phyloP scores from a whole-genome alignment of 768 basidiomycete genomes.

The Termitomyces sp. region DNA sequence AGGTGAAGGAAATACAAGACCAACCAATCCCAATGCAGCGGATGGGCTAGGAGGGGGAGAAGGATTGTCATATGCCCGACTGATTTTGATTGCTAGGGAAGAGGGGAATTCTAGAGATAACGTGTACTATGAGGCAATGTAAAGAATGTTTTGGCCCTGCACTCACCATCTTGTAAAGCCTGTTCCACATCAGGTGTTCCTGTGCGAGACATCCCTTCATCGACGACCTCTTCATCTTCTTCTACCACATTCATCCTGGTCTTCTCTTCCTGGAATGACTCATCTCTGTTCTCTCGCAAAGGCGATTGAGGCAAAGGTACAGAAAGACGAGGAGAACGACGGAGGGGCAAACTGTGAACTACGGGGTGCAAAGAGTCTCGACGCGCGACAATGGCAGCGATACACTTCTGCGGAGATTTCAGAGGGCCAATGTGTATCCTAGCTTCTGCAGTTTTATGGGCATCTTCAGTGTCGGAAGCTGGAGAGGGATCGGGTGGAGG shows the following conservation, averaged over 20 bases:
- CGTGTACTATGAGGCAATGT: slow-evolving; percentile 9
- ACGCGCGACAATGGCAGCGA: slow-evolving; percentile 30
- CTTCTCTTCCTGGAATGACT: slow-evolving; percentile 1
- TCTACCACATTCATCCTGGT: slow-evolving; percentile 21
- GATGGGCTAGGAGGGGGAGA: slow-evolving; percentile 48
- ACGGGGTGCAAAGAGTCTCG: slow-evolving; percentile 23
- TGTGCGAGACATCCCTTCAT: slow-evolving; percentile 28
- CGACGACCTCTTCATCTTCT: slow-evolving; percentile 29
- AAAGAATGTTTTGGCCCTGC: slow-evolving; percentile 5
- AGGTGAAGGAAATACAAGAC: slow-evolving; percentile 6
- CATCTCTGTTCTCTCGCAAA: slow-evolving; percentile 2
- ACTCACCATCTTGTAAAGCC: slow-evolving; percentile 44
- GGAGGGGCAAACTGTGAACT: slow-evolving; percentile 27
- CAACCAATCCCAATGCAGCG: background rate
- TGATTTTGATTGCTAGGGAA: slow-evolving; percentile 59
- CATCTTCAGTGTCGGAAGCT: slow-evolving; percentile 39
- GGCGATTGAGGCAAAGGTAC: slow-evolving; percentile 30
- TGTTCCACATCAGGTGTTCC: slow-evolving; percentile 49
- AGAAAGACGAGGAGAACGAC: slow-evolving; percentile 52
- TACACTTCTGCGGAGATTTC: slow-evolving; percentile 51
- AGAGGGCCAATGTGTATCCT: slow-evolving; percentile 50
- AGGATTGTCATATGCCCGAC: slow-evolving; percentile 72
- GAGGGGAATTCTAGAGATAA: slow-evolving; percentile 59
- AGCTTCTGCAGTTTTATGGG: slow-evolving; percentile 39
- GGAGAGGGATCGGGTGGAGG: slow-evolving; percentile 19